These are phyloP conservation scores for Bacterosira constricta DNA, from an alignment of 108 stramenopile species.

Conservation along the genomic window DNA sequence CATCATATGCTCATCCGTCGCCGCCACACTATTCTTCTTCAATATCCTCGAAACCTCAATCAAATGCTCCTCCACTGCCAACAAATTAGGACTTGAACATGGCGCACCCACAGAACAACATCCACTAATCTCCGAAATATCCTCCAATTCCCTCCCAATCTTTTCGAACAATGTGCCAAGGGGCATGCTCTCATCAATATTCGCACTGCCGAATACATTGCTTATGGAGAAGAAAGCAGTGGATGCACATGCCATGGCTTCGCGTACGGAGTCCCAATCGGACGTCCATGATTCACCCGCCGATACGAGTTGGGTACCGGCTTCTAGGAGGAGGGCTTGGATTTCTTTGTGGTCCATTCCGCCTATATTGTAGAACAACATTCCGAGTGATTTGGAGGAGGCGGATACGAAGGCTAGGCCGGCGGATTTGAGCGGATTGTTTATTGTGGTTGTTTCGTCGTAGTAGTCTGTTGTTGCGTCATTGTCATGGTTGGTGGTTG, in stretches of 20 bases:
- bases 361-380: conserved; percentile 57
- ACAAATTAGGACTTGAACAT: conserved; percentile 35
- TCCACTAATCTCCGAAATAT: conserved; percentile 45
- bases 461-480: too few relatives aligned
- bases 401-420: conserved; percentile 50
- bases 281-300: conserved; percentile 33
- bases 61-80: conserved; percentile 46
- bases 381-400: conserved; percentile 43
- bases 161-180: conserved; percentile 42
- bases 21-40: conserved; percentile 53
- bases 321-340: conserved; percentile 34
- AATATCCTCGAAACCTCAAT: conserved; percentile 40
- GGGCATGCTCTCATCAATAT: conserved; percentile 46
- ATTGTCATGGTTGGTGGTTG: too few relatives aligned
- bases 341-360: conserved; percentile 55
- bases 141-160: conserved; percentile 42
- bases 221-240: conserved; percentile 38
- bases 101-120: conserved; percentile 51
- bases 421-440: conserved; percentile 48
- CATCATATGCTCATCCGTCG: conserved; percentile 60
- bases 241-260: conserved; percentile 24
- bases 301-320: conserved; percentile 30
- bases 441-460: too few relatives aligned
- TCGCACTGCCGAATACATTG: conserved; percentile 48
- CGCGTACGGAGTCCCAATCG: conserved; percentile 36